These are phyloP conservation scores for Podospora anserina DNA, from an alignment of 495 filamentous ascomycete genomes.

Conservation along the genomic window DNA sequence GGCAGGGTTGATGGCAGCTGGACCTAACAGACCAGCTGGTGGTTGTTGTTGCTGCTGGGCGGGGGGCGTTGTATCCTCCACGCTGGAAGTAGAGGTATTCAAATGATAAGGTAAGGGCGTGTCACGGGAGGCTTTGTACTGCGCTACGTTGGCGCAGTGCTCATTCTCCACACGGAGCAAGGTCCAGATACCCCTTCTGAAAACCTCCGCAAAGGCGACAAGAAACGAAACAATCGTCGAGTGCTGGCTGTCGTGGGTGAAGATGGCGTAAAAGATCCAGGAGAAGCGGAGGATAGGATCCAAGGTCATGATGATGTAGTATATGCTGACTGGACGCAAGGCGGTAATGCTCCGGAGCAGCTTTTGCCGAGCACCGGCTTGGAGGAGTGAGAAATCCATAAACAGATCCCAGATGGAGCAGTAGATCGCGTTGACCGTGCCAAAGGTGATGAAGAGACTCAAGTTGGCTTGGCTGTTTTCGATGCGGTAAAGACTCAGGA, in stretches of 20 bases:
- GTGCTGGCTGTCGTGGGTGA: constrained; percentile 71
- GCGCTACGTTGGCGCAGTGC: constrained; percentile 81
- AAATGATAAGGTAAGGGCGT: constrained; percentile 75
- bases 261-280: constrained; percentile 94
- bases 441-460: constrained; percentile 73
- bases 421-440: constrained; percentile 76
- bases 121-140: constrained; percentile 79
- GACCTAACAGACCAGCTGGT: not conserved
- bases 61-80: not conserved
- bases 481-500: constrained; percentile 78
- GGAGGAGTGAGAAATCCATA: constrained; percentile 90
- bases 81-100: constrained; percentile 16
- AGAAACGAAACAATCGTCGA: constrained; percentile 73
- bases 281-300: constrained; percentile 90
- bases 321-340: constrained; percentile 71
- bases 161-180: constrained; percentile 96
- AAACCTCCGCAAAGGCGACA: constrained; percentile 71
- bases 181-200: constrained; percentile 80
- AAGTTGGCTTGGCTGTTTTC: constrained; percentile 50
- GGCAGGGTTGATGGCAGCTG: not conserved
- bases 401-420: constrained; percentile 91
- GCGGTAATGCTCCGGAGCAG: constrained; percentile 78
- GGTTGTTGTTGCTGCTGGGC: no score
- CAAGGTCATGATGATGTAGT: constrained; percentile 78
- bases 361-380: constrained; percentile 63